Conservation (phyloP, 1,139 yeast genomes). For the Geotrichum siamense region DNA sequence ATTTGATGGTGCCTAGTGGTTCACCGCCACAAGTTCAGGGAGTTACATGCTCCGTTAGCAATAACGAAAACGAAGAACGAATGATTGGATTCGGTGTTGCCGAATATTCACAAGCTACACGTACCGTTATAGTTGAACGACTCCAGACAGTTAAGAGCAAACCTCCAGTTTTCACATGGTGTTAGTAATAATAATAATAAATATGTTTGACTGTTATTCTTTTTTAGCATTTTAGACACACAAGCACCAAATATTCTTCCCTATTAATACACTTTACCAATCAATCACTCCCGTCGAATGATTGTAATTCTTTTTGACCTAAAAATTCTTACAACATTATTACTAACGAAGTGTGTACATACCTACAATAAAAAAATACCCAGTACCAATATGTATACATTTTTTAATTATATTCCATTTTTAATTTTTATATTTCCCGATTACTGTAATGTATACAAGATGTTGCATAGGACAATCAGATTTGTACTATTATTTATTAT, state of each 20-base stretch:
- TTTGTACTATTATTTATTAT: no score
- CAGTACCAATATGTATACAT: no score
- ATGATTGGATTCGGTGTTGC: constrained; percentile 31
- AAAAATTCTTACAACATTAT: no score
- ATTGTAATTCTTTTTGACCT: no score
- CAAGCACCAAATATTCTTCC: neutral
- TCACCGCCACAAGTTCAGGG: neutral
- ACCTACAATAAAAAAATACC: no score
- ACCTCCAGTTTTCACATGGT: constrained; percentile 69
- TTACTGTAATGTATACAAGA: no score
- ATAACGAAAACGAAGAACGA: constrained; percentile 9
- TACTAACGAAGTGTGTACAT: no score
- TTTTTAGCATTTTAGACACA: neutral
- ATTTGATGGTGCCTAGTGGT: constrained; percentile 8
- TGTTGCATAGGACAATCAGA: no score
- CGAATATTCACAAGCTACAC: constrained; percentile 26
- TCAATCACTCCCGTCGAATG: no score
- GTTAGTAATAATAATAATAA: constrained; percentile 32
- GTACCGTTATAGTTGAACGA: constrained; percentile 53
- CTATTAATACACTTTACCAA: no score
- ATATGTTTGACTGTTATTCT: neutral
- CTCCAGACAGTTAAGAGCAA: constrained; percentile 49
- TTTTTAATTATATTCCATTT: no score
- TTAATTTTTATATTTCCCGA: no score
- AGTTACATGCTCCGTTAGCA: neutral